A percentile compares a stretch with the other conserved stretches of the same genome.
phyloP scores from a whole-genome alignment of 2,329 filamentous ascomycete species.

The Arthrobotrys iridis region DNA sequence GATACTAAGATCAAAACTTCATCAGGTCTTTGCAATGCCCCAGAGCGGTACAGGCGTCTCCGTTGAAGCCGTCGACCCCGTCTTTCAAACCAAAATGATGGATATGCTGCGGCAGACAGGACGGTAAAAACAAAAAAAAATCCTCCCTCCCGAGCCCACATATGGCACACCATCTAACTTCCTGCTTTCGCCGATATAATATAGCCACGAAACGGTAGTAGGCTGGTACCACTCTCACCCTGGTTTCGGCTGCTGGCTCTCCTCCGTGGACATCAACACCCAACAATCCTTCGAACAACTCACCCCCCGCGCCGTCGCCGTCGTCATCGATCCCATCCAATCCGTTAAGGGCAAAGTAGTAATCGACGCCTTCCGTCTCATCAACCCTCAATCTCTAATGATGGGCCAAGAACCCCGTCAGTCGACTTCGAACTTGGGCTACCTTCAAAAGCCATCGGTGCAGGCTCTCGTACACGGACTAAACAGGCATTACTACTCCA shows the following conservation, averaged over 20 bases:
- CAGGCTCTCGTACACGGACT: constrained; percentile 98
- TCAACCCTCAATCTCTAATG: constrained; percentile 97
- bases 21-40: constrained; percentile 87
- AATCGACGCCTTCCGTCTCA: constrained; percentile 97
- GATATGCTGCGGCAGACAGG: constrained; percentile 98
- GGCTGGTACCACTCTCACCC: constrained; percentile 99
- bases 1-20: background rate
- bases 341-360: constrained; percentile 99
- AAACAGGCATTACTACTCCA: constrained; percentile 99
- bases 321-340: constrained; percentile 98
- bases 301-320: constrained; percentile 93
- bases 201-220: constrained; percentile 92
- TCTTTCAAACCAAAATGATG: constrained; percentile 99
- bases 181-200: constrained; percentile 31
- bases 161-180: background rate
- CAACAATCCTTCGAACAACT: constrained; percentile 99
- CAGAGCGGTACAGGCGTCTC: constrained; percentile 98
- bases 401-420: constrained; percentile 97
- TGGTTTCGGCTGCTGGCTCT: constrained; percentile 98
- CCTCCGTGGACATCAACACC: constrained; percentile 98
- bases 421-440: constrained; percentile 95
- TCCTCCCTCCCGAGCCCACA: background rate
- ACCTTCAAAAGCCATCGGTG: constrained; percentile 99
- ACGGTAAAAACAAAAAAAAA: too few relatives aligned
- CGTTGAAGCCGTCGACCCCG: constrained; percentile 96